phyloP scores from a whole-genome alignment of 2,329 filamentous ascomycete species.

The Phialocephala sp. region DNA sequence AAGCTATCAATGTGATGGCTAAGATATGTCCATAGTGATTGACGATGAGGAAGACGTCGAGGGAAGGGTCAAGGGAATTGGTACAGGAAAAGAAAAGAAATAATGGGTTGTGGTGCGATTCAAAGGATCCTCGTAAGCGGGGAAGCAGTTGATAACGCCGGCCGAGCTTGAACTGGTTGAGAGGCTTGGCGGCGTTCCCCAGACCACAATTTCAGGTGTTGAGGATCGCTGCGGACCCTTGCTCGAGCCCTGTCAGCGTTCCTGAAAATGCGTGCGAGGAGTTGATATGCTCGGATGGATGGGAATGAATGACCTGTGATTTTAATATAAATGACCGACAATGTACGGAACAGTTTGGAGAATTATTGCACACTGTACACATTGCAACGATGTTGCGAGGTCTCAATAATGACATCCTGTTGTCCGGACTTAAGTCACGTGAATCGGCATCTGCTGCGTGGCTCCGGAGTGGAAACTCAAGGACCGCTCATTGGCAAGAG shows the following conservation, averaged over 20 bases:
- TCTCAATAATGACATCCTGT: neutral
- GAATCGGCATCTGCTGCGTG: neutral
- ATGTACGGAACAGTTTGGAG: neutral
- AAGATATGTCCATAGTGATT: constrained; percentile 39
- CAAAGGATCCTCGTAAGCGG: constrained; percentile 4
- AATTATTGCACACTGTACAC: neutral
- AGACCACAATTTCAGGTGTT: constrained; percentile 15
- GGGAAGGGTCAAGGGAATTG: neutral
- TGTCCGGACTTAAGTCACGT: constrained; percentile 1
- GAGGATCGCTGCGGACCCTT: constrained; percentile 11
- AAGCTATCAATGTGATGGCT: constrained; percentile 22
- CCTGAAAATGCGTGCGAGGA: constrained; percentile 3
- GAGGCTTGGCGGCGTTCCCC: constrained; percentile 14
- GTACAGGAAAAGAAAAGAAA: constrained; percentile 13
- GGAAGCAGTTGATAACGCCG: constrained; percentile 12
- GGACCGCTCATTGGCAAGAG: neutral
- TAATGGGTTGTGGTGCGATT: constrained; percentile 15
- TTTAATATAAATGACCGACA: neutral
- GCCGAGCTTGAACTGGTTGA: constrained; percentile 21
- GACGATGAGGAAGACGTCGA: constrained; percentile 7
- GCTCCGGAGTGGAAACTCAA: neutral
- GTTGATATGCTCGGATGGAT: constrained; percentile 5
- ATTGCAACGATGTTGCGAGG: neutral
- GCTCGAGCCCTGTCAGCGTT: constrained; percentile 14
- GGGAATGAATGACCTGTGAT: neutral